Evolutionary conservation across 2,329 filamentous ascomycete species (phyloP).

Genomic region (Zarea fungicola): DNA sequence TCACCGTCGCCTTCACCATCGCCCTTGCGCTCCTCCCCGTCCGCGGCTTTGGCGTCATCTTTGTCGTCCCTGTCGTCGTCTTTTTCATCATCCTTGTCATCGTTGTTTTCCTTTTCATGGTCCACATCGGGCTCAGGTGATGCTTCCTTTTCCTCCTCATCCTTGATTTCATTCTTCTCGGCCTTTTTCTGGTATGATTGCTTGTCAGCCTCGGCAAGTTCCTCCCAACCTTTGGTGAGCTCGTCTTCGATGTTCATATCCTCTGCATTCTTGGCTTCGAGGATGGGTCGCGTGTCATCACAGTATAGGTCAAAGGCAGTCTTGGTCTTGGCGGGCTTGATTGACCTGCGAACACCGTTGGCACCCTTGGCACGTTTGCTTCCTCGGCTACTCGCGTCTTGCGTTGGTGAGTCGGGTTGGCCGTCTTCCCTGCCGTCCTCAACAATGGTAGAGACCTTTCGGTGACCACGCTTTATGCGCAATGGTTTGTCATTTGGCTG

Average conservation of each 20-base stretch:
- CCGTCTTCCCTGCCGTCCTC: conserved; percentile 32
- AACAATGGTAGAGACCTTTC: conserved; percentile 50
- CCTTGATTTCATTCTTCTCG: conserved; percentile 2
- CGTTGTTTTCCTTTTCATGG: conserved; percentile 23
- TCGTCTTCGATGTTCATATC: conserved; percentile 46
- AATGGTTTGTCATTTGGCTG: conserved; percentile 77
- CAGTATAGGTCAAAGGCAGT: conserved; percentile 52
- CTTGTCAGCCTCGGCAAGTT: conserved; percentile 43
- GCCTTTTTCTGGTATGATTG: conserved; percentile 41
- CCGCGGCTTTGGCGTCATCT: conserved; percentile 19
- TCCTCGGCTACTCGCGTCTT: conserved; percentile 3
- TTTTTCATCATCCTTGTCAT: conserved; percentile 21
- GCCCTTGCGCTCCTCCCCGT: conserved; percentile 18
- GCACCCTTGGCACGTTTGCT: conserved; percentile 27
- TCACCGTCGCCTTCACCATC: conserved; percentile 30
- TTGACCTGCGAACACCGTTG: conserved; percentile 37
- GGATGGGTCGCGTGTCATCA: conserved; percentile 40
- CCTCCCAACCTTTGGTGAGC: conserved; percentile 50
- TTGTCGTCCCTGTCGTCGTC: conserved; percentile 23
- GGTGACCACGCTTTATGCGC: conserved; percentile 66
- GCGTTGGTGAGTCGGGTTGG: conserved; percentile 7
- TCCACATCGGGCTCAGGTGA: conserved; percentile 13
- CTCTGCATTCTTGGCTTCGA: conserved; percentile 41
- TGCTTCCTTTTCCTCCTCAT: conserved; percentile 23
- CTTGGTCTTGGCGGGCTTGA: conserved; percentile 37